Conservation (phyloP, 768 basidiomycete genomes). For the Collybiopsis luxurians region DNA sequence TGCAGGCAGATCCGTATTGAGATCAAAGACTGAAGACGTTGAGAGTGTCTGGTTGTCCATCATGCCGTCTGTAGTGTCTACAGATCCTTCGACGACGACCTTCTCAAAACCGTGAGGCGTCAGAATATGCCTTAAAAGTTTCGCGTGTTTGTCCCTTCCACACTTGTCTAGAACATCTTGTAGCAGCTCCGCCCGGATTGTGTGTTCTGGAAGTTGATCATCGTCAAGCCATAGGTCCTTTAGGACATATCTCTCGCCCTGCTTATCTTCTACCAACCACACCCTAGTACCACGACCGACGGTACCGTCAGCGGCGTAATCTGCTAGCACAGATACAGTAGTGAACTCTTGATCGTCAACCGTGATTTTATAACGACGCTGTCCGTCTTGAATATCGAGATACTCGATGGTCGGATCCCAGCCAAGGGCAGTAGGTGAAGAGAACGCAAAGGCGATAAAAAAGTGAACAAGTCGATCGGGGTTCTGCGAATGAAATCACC, state of each 20-base stretch:
- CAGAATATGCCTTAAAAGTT: neutral
- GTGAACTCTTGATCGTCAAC: neutral
- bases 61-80: too few species aligned
- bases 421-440: neutral
- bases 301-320: neutral
- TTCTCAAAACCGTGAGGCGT: neutral
- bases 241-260: neutral
- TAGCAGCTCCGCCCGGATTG: neutral
- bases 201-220: neutral
- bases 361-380: neutral
- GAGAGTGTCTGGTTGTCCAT: too few species aligned
- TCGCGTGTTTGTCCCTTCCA: neutral
- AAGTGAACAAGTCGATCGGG: neutral
- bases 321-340: neutral
- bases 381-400: neutral
- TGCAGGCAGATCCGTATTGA: too few species aligned
- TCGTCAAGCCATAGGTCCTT: neutral
- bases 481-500: neutral
- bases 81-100: neutral
- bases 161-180: neutral
- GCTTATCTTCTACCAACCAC: neutral
- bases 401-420: neutral
- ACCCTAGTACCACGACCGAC: neutral
- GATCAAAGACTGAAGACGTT: too few species aligned
- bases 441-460: neutral